Conservation (phyloP, 495 filamentous ascomycete species). For the Hypoxylon rickii region DNA sequence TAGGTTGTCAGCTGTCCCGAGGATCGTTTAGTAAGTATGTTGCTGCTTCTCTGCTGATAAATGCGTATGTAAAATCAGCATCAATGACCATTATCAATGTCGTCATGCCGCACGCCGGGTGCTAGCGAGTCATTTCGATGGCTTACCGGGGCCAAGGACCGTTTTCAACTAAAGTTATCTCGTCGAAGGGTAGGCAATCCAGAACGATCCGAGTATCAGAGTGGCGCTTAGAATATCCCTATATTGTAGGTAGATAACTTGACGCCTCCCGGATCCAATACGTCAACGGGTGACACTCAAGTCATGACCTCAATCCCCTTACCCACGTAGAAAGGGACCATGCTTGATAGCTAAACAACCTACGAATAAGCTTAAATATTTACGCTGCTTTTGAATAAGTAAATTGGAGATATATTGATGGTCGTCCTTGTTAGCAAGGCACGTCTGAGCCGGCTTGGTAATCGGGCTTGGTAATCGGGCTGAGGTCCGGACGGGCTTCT, state of each 20-base stretch:
- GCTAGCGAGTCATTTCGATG: not conserved
- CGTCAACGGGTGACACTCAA: too few species aligned
- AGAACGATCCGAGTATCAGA: not conserved
- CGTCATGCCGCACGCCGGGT: not conserved
- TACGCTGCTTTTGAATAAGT: too few species aligned
- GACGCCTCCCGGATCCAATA: too few species aligned
- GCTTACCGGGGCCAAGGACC: not conserved
- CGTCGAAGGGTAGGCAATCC: not conserved
- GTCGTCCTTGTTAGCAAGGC: too few species aligned
- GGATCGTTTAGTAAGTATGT: conserved; percentile 2
- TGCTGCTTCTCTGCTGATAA: not conserved
- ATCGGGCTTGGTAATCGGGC: too few species aligned
- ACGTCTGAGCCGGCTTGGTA: too few species aligned
- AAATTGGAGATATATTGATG: too few species aligned
- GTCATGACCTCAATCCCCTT: not conserved
- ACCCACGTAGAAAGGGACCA: not conserved
- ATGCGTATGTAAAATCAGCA: too few species aligned
- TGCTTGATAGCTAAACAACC: too few species aligned
- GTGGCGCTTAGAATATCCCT: not conserved
- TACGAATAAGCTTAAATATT: too few species aligned
- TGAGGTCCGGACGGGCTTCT: too few species aligned
- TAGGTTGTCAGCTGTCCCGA: conserved; percentile 1
- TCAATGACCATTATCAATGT: not conserved
- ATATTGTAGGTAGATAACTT: not conserved
- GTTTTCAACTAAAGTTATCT: not conserved